Conservation (phyloP, 352 stramenopile species). For the Thalassiosira exigua region DNA sequence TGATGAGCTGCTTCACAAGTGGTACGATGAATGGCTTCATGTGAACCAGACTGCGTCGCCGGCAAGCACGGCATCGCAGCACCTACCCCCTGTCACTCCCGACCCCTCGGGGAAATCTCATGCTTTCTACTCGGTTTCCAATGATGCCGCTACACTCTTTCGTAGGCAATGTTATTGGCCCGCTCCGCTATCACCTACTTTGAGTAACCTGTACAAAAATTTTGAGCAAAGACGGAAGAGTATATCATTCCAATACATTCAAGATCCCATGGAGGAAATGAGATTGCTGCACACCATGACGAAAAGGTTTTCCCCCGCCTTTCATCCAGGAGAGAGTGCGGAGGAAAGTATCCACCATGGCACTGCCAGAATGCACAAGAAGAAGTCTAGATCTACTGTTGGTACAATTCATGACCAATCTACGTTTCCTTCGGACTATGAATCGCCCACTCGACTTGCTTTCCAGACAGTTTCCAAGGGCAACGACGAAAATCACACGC, state of each 20-base stretch:
- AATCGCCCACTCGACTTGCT: constrained; percentile 33
- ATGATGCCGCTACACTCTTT: constrained; percentile 42
- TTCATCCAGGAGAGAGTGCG: constrained; percentile 11
- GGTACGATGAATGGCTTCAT: constrained; percentile 49
- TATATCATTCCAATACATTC: constrained; percentile 50
- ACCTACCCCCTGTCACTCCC: constrained; percentile 32
- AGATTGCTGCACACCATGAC: constrained; percentile 42
- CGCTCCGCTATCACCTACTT: constrained; percentile 9
- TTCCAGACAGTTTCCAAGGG: constrained; percentile 36
- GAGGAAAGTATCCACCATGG: neutral
- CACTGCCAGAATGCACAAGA: constrained; percentile 43
- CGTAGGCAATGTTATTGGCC: constrained; percentile 54
- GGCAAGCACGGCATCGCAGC: neutral
- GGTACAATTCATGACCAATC: constrained; percentile 51
- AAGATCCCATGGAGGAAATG: constrained; percentile 42
- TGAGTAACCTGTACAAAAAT: constrained; percentile 50
- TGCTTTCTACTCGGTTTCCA: constrained; percentile 39
- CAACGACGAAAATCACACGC: constrained; percentile 22
- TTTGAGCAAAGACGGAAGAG: constrained; percentile 54
- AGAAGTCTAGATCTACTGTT: constrained; percentile 40
- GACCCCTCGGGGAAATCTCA: constrained; percentile 34
- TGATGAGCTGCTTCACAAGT: constrained; percentile 39
- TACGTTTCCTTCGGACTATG: constrained; percentile 9
- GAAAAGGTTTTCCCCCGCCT: constrained; percentile 43
- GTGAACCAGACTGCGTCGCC: constrained; percentile 12